These are phyloP conservation scores for Torrubiellomyces zombiae DNA, from an alignment of 2,329 filamentous ascomycete genomes.

Conservation along the genomic window DNA sequence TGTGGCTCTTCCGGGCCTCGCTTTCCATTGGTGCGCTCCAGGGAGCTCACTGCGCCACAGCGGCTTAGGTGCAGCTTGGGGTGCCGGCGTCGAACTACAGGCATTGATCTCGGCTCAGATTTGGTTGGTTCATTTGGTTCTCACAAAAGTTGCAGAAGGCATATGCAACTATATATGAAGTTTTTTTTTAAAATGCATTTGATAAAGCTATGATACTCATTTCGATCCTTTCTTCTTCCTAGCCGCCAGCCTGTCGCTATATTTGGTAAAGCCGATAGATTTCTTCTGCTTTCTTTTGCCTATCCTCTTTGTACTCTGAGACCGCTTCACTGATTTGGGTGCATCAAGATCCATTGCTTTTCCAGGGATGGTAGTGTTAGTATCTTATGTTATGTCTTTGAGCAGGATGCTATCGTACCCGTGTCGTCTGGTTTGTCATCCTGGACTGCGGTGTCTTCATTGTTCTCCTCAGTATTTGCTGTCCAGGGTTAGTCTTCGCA, in stretches of 20 bases:
- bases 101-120: too few species aligned
- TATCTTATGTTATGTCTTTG: slow-evolving; percentile 3
- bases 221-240: slow-evolving; percentile 25
- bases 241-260: slow-evolving; percentile 30
- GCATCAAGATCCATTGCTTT: slow-evolving; percentile 47
- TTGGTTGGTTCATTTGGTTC: too few species aligned
- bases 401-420: slow-evolving; percentile 5
- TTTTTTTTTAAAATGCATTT: too few species aligned
- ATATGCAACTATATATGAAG: too few species aligned
- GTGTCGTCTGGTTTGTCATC: slow-evolving; percentile 11
- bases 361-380: slow-evolving; percentile 3
- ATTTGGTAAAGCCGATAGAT: slow-evolving; percentile 44
- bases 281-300: slow-evolving; percentile 41
- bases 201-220: too few species aligned
- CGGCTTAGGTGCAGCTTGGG: too few species aligned
- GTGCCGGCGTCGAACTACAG: too few species aligned
- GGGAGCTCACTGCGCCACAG: too few species aligned
- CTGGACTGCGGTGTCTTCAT: slow-evolving; percentile 13
- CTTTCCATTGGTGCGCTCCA: too few species aligned
- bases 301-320: slow-evolving; percentile 31
- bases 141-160: too few species aligned
- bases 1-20: too few species aligned
- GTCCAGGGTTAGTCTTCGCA: too few species aligned
- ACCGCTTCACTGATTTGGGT: slow-evolving; percentile 21
- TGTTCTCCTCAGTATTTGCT: slow-evolving; percentile 10